A percentile compares a stretch with the other conserved stretches of the same genome.
phyloP scores from a whole-genome alignment of 352 stramenopile species.

The Nothophytophthora sp. region DNA sequence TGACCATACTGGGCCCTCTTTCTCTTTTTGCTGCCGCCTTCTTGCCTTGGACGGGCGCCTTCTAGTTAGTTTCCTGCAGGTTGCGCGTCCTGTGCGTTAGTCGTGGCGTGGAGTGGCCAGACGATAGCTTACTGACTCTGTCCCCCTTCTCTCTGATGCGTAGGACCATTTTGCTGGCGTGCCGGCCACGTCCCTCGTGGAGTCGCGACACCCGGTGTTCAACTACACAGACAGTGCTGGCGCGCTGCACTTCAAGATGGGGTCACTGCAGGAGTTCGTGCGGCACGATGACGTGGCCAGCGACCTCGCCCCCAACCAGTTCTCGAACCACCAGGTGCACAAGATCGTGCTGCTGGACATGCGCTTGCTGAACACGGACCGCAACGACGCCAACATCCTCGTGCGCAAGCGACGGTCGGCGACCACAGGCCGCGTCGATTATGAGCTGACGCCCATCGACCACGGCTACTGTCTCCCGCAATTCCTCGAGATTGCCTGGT shows the following conservation, averaged over 20 bases:
- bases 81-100: too few species aligned
- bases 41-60: neutral
- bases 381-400: conserved; percentile 98
- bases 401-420: conserved; percentile 80
- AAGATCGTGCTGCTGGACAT: conserved; percentile 99
- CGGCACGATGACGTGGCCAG: conserved; percentile 94
- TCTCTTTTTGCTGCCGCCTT: neutral
- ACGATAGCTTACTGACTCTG: conserved; percentile 20
- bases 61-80: neutral
- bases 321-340: conserved; percentile 93
- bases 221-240: conserved; percentile 56
- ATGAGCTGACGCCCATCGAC: conserved; percentile 99
- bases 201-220: conserved; percentile 76
- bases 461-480: conserved; percentile 98
- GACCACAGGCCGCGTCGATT: conserved; percentile 58
- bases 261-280: conserved; percentile 97
- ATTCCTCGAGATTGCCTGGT: conserved; percentile 96
- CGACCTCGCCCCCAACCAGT: conserved; percentile 92
- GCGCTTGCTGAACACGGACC: conserved; percentile 97
- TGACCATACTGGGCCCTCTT: neutral
- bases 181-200: conserved; percentile 78
- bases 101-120: too few species aligned
- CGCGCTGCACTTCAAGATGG: conserved; percentile 90
- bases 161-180: conserved; percentile 87
- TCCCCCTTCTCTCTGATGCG: conserved; percentile 24